phyloP scores from a whole-genome alignment of 2,329 filamentous ascomycete genomes.

The Didymella keratinophila region DNA sequence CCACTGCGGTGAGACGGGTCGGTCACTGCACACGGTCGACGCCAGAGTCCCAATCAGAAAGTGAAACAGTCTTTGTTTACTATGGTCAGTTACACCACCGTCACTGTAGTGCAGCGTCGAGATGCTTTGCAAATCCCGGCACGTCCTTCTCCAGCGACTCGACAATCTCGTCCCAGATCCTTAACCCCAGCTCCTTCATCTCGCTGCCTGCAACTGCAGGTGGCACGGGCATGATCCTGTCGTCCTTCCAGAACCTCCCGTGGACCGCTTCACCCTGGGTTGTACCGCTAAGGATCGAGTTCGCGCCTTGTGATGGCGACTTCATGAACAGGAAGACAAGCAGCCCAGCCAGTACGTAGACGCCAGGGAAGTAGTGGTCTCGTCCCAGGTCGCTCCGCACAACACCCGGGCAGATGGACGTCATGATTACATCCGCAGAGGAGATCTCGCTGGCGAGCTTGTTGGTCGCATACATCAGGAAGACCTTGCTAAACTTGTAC shows the following conservation, averaged over 20 bases:
- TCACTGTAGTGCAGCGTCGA: background rate
- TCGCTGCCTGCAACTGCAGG: conserved; percentile 41
- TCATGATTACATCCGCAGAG: conserved; percentile 45
- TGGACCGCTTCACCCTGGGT: conserved; percentile 45
- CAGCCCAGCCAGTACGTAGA: conserved; percentile 32
- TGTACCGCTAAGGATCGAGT: conserved; percentile 46
- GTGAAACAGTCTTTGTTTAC: background rate
- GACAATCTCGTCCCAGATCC: conserved; percentile 48
- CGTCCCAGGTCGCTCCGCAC: conserved; percentile 43
- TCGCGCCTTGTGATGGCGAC: conserved; percentile 40
- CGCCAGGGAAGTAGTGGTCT: conserved; percentile 41
- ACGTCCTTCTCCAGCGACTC: conserved; percentile 43
- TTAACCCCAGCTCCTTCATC: conserved; percentile 40
- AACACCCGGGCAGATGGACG: conserved; percentile 47
- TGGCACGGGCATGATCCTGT: conserved; percentile 42
- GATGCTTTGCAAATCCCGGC: conserved; percentile 20
- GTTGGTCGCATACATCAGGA: conserved; percentile 46
- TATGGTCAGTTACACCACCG: background rate
- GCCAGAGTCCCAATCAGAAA: background rate
- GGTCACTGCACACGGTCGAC: conserved; percentile 3
- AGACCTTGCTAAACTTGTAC: conserved; percentile 47
- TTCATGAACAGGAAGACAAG: conserved; percentile 37
- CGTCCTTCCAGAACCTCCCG: conserved; percentile 49
- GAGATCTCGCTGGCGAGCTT: conserved; percentile 39
- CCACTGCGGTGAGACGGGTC: background rate